phyloP scores from a whole-genome alignment of 768 basidiomycete genomes.

The Ramaria rubella region DNA sequence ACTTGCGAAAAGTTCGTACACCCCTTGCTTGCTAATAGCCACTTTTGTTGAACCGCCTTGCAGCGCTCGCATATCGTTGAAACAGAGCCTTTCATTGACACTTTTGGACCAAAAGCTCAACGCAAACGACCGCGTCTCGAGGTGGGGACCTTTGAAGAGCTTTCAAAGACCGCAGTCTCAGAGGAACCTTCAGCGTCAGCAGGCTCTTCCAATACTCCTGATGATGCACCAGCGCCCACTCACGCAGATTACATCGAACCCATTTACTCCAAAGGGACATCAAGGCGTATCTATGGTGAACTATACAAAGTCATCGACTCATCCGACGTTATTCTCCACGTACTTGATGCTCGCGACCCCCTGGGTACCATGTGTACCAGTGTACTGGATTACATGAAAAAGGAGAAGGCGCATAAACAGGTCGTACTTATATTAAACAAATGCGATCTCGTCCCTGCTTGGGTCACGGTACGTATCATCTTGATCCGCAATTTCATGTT shows the following conservation, averaged over 20 bases:
- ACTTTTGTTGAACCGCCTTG: background rate
- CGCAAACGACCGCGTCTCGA: conserved; percentile 84
- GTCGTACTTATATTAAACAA: conserved; percentile 96
- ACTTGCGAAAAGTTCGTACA: conserved; percentile 73
- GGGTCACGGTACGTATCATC: conserved; percentile 82
- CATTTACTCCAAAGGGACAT: conserved; percentile 93
- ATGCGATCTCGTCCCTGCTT: conserved; percentile 96
- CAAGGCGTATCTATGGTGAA: conserved; percentile 93
- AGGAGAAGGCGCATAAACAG: conserved; percentile 97
- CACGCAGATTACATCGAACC: conserved; percentile 83
- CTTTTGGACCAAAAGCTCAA: conserved; percentile 94
- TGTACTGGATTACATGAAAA: conserved; percentile 85
- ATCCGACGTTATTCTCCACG: conserved; percentile 91
- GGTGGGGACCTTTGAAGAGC: conserved; percentile 88
- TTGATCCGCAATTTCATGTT: background rate
- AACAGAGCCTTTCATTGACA: conserved; percentile 90
- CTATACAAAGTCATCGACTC: conserved; percentile 99
- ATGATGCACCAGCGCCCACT: conserved; percentile 40
- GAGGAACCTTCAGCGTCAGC: conserved; percentile 43
- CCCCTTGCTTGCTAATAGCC: conserved; percentile 8
- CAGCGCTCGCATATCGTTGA: conserved; percentile 91
- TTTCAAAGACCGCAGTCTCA: conserved; percentile 56
- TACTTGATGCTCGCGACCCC: conserved; percentile 93
- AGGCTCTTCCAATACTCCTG: conserved; percentile 29
- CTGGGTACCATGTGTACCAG: conserved; percentile 93